These are phyloP conservation scores for Rhodamnia rubescens DNA, from an alignment of 345 rosid genomes.

Conservation along the genomic window DNA sequence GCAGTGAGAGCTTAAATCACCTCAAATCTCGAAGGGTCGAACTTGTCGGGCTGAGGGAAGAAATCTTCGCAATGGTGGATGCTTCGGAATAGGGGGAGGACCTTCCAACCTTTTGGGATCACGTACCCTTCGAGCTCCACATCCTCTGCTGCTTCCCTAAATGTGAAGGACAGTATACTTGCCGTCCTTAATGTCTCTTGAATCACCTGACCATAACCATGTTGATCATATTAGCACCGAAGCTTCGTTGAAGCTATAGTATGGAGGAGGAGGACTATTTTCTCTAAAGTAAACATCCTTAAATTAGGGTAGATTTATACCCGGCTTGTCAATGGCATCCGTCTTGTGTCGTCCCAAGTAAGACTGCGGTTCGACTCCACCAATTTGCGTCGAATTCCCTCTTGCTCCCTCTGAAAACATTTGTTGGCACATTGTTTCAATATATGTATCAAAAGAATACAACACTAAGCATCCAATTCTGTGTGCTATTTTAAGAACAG, in stretches of 20 bases:
- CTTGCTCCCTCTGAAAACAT: slow-evolving; percentile 57
- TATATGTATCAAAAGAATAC: not conserved
- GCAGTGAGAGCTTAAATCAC: slow-evolving; percentile 7
- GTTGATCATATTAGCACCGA: not conserved
- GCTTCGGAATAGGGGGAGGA: slow-evolving; percentile 84
- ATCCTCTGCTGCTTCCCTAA: slow-evolving; percentile 84
- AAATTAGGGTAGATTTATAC: slow-evolving; percentile 13
- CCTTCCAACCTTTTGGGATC: slow-evolving; percentile 98
- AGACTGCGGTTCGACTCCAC: slow-evolving; percentile 40
- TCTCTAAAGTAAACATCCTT: not conserved
- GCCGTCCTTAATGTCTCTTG: slow-evolving; percentile 92
- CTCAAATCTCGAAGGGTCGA: slow-evolving; percentile 84
- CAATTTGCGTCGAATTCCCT: slow-evolving; percentile 33
- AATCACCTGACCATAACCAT: slow-evolving; percentile 44
- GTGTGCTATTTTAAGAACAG: not conserved
- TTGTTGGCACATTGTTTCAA: not conserved
- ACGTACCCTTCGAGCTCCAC: slow-evolving; percentile 65
- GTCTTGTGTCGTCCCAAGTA: slow-evolving; percentile 84
- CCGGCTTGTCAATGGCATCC: slow-evolving; percentile 76
- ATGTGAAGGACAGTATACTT: slow-evolving; percentile 82
- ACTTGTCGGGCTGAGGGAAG: slow-evolving; percentile 66
- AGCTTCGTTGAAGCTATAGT: not conserved
- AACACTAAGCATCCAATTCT: not conserved
- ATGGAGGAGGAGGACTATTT: not conserved
- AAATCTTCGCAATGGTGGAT: slow-evolving; percentile 67